A percentile compares a stretch with the other conserved stretches of the same genome.
phyloP scores from a whole-genome alignment of 495 filamentous ascomycete species.

The Penicillium canariense region DNA sequence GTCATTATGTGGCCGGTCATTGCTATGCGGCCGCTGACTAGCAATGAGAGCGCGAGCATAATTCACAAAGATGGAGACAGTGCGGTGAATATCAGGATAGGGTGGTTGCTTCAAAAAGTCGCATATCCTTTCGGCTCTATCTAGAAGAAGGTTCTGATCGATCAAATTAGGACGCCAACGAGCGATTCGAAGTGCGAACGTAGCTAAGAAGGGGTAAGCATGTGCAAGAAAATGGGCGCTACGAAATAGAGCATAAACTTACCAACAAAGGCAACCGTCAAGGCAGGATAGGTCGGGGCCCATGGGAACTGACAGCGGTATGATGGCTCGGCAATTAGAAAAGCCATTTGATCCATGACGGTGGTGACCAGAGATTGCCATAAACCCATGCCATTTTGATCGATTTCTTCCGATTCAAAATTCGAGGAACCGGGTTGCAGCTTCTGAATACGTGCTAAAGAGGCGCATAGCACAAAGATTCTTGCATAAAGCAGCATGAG shows the following conservation, averaged over 20 bases:
- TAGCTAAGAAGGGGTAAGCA: slow-evolving; percentile 25
- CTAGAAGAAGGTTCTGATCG: slow-evolving; percentile 34
- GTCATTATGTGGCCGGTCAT: slow-evolving; percentile 15
- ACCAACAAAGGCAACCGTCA: slow-evolving; percentile 46
- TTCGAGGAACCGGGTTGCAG: slow-evolving; percentile 28
- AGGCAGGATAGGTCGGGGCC: slow-evolving; percentile 42
- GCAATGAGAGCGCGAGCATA: slow-evolving; percentile 41
- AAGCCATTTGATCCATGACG: slow-evolving; percentile 40
- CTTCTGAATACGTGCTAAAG: slow-evolving; percentile 42
- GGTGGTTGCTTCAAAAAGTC: slow-evolving; percentile 43
- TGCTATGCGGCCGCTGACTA: slow-evolving; percentile 27
- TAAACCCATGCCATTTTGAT: slow-evolving; percentile 30
- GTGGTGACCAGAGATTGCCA: slow-evolving; percentile 39
- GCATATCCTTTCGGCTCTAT: slow-evolving; percentile 37
- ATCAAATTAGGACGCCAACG: slow-evolving; percentile 43
- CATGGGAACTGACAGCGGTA: slow-evolving; percentile 41
- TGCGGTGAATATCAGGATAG: slow-evolving; percentile 45
- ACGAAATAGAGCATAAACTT: slow-evolving; percentile 16
- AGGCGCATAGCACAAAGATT: slow-evolving; percentile 39
- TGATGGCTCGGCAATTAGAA: slow-evolving; percentile 35
- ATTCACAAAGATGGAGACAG: slow-evolving; percentile 44
- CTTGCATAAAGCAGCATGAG: slow-evolving; percentile 41
- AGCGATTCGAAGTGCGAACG: slow-evolving; percentile 41
- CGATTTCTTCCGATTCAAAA: slow-evolving; percentile 22
- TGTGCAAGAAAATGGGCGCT: background rate